Evolutionary conservation across 208 protist genomes (phyloP), one percentile per base, ranked within the genome.

Genomic region (Angomonas deanei): DNA sequence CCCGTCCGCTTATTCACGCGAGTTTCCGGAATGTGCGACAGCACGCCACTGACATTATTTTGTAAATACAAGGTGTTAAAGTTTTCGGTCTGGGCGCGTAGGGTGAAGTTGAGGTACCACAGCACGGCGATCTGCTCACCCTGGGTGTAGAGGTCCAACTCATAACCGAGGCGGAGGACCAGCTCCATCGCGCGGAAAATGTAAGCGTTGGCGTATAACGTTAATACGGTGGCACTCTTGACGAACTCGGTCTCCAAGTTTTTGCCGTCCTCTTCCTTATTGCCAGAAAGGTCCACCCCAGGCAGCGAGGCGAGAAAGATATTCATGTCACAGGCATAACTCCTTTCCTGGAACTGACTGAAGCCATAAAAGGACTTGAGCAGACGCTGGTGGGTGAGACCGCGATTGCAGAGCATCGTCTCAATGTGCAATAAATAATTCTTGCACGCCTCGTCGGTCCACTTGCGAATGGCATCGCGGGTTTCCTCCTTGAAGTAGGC

Each of bases 391-490:
- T 94, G 87, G 3, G 84, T 77, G 24, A 91, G 70, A 19, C 87
- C 87, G 56, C 87, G 87, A 63, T 87, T 94, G 79, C 87, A 94
- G 39, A 94, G 74, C 87, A 94, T 89, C 26, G 76, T 76, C 76
- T 94, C 87, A 6, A 91, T 64, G 57, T 90, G 78, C 32, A 88
- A 61, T 0, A 94, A 67, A 63, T 87, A 90, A 28, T 70, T 62
- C 77, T 82, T 87, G 62, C 72, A 70, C 60, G 81, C 80, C 71
- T 88, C 82, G 15, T 58, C 54, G 17, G 67, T 72, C 84, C 87
- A 94, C 46, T 68, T 71, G 33, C 71, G 76, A 58, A 91, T 69
- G 15, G 75, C 66, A 42, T 91, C 84, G 19, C 74, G 31, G 3
- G 84, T 91, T 61, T 90, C 82, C 67, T 88, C 74, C 48, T 80